These are phyloP conservation scores for Mrakia frigida DNA, from an alignment of 768 basidiomycete genomes.

Conservation along the genomic window DNA sequence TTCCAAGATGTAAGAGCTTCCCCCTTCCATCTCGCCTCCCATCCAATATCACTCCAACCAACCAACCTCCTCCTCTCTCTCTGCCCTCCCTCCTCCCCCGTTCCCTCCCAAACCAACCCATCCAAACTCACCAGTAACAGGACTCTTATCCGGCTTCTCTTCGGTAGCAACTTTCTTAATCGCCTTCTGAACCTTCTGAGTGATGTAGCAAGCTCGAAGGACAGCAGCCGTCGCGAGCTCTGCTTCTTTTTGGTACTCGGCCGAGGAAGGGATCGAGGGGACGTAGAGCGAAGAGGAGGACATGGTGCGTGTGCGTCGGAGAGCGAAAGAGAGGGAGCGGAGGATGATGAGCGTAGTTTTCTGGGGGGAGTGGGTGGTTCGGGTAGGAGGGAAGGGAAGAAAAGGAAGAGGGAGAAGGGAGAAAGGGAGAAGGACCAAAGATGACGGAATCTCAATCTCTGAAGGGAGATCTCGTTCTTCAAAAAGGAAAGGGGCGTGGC, in stretches of 20 bases:
- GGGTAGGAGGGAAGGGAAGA: neutral
- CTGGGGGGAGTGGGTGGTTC: neutral
- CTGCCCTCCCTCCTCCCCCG: neutral
- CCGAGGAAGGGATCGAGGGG: conserved; percentile 7
- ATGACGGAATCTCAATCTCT: no score
- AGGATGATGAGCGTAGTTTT: neutral
- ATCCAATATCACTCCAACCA: no score
- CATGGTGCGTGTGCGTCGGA: neutral
- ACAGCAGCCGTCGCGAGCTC: conserved; percentile 81
- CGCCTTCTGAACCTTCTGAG: conserved; percentile 76
- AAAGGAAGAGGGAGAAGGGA: neutral
- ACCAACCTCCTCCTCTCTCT: neutral
- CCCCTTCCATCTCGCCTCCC: no score
- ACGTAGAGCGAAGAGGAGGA: conserved; percentile 8
- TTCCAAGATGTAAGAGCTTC: no score
- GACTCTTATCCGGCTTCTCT: conserved; percentile 85
- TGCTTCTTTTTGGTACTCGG: conserved; percentile 52
- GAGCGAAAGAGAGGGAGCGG: neutral
- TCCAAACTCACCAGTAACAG: conserved; percentile 65
- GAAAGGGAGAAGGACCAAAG: neutral
- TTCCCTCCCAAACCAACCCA: neutral
- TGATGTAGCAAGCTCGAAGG: conserved; percentile 74
- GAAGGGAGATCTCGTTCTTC: no score
- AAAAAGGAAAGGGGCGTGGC: no score
- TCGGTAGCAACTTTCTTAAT: conserved; percentile 80